These are phyloP conservation scores for Leucogyrophana mollusca DNA, from an alignment of 768 basidiomycete genomes.

Conservation along the genomic window DNA sequence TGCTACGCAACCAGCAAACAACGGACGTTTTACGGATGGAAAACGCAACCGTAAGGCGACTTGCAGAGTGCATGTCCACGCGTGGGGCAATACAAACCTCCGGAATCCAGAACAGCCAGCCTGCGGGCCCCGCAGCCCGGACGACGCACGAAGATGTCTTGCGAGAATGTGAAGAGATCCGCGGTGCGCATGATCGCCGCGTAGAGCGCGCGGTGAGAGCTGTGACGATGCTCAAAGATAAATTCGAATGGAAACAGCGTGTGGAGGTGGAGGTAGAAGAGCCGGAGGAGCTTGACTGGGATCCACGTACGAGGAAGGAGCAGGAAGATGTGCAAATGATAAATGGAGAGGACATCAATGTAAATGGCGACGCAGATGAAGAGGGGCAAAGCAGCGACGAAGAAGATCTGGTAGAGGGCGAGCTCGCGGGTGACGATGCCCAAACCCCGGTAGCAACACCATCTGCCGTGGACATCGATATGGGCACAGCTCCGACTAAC, in stretches of 20 bases:
- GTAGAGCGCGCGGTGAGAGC: slow-evolving; percentile 80
- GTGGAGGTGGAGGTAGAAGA: slow-evolving; percentile 78
- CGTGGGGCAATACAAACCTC: slow-evolving; percentile 45
- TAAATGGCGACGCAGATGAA: slow-evolving; percentile 24
- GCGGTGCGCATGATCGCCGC: slow-evolving; percentile 68
- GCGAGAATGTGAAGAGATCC: slow-evolving; percentile 63
- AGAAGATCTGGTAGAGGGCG: slow-evolving; percentile 36
- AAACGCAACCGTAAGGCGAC: slow-evolving; percentile 66
- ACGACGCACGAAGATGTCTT: slow-evolving; percentile 57
- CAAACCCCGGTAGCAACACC: slow-evolving; percentile 21
- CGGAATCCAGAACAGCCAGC: slow-evolving; percentile 38
- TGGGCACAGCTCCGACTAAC: slow-evolving; percentile 4
- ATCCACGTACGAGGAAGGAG: slow-evolving; percentile 42
- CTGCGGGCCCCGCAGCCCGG: slow-evolving; percentile 22
- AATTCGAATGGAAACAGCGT: slow-evolving; percentile 81
- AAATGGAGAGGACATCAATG: slow-evolving; percentile 11
- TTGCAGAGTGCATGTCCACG: slow-evolving; percentile 65
- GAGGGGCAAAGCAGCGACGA: slow-evolving; percentile 36
- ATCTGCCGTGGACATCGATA: slow-evolving; percentile 19
- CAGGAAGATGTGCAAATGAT: slow-evolving; percentile 9
- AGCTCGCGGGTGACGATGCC: slow-evolving; percentile 29
- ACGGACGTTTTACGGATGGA: slow-evolving; percentile 72
- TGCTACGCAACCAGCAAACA: slow-evolving; percentile 79
- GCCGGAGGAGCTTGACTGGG: slow-evolving; percentile 76
- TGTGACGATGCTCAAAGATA: slow-evolving; percentile 73